Percentiles rank a stretch among this genome's conserved stretches.
Evolutionary conservation across 148 eudicot species (phyloP).

Genomic region (Rheum nobile): DNA sequence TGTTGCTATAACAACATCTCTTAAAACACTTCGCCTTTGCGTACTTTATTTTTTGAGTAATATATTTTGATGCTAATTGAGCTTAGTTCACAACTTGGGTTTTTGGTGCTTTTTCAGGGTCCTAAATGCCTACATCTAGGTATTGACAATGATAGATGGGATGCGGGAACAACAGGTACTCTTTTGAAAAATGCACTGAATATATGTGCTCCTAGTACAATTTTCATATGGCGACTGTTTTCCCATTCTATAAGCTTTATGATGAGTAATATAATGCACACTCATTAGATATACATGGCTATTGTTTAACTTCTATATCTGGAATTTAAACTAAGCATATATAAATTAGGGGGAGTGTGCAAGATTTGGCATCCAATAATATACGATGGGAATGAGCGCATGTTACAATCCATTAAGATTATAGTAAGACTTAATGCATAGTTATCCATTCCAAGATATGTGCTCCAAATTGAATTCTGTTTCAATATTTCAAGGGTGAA

Average conservation of each 20-base stretch:
- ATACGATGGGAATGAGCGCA: not conserved
- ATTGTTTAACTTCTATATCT: not conserved
- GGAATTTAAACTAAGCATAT: not conserved
- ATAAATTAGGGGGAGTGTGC: not conserved
- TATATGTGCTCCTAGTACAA: not conserved
- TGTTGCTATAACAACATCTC: no score
- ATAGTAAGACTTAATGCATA: not conserved
- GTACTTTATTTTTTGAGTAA: not conserved
- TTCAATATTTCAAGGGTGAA: not conserved
- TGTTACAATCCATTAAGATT: not conserved
- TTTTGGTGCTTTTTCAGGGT: slow-evolving; percentile 40
- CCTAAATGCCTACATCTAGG: slow-evolving; percentile 73
- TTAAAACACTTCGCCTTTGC: no score
- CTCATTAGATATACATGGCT: not conserved
- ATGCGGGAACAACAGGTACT: slow-evolving; percentile 82
- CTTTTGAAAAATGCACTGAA: not conserved
- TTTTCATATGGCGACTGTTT: not conserved
- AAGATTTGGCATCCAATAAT: not conserved
- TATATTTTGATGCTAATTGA: not conserved
- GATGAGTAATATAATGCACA: not conserved
- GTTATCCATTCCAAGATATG: not conserved
- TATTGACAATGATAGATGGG: slow-evolving; percentile 60
- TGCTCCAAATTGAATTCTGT: not conserved
- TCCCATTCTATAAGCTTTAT: not conserved
- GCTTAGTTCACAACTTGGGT: not conserved